These are phyloP conservation scores for Trichoderma koningiopsis DNA, from an alignment of 2,329 filamentous ascomycete species.

Conservation along the genomic window DNA sequence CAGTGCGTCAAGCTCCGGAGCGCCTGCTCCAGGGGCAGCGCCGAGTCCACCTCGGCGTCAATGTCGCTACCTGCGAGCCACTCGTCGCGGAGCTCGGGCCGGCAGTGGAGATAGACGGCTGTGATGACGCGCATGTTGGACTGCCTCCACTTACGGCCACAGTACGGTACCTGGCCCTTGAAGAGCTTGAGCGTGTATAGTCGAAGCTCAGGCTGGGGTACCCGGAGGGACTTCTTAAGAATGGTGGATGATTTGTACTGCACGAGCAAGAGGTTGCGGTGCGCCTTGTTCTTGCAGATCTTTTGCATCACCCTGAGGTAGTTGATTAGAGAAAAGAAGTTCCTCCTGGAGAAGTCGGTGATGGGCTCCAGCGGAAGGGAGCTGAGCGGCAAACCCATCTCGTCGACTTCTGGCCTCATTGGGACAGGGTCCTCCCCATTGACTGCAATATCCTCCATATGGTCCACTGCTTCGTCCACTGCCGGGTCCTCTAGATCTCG, in stretches of 20 bases:
- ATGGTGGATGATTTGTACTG: constrained; percentile 95
- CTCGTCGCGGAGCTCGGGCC: constrained; percentile 89
- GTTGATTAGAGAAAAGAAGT: constrained; percentile 94
- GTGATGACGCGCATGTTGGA: constrained; percentile 99
- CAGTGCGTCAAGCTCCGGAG: constrained; percentile 88
- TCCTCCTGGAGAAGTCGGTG: constrained; percentile 87
- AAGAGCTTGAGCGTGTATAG: constrained; percentile 97
- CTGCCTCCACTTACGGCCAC: constrained; percentile 96
- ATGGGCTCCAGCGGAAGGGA: constrained; percentile 74
- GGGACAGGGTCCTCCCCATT: constrained; percentile 37
- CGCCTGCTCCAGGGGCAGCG: constrained; percentile 87
- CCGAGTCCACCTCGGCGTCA: constrained; percentile 91
- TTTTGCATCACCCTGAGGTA: constrained; percentile 96
- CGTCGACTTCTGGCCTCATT: constrained; percentile 70
- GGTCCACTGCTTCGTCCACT: constrained; percentile 31
- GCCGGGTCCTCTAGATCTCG: constrained; percentile 47
- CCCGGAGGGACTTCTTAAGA: constrained; percentile 85
- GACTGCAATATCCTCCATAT: constrained; percentile 30
- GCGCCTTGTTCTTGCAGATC: constrained; percentile 92
- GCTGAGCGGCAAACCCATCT: constrained; percentile 78
- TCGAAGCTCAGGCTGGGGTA: constrained; percentile 83
- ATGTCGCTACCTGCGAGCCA: constrained; percentile 92
- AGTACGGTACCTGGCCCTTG: constrained; percentile 98
- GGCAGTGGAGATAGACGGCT: constrained; percentile 89
- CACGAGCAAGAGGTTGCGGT: constrained; percentile 89